Evolutionary conservation across 2,329 filamentous ascomycete species (phyloP), one percentile per base, ranked within the genome.

Genomic region (Nakataea oryzae): DNA sequence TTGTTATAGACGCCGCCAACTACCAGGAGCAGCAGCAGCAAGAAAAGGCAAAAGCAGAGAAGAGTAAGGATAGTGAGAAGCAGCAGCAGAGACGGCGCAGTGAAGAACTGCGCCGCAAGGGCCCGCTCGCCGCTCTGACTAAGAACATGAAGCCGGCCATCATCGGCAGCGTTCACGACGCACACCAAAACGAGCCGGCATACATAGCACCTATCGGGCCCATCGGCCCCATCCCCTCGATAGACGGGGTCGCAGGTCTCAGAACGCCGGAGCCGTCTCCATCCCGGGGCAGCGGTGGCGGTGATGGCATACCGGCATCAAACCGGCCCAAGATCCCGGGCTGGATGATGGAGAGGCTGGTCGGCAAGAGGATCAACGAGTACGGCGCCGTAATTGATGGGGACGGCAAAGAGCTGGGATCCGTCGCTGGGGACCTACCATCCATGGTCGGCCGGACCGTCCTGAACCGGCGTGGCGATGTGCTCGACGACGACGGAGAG

Each of bases 321-420:
- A 74, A 64, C 69, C 75, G 58, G 50, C 70, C 58, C 62, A 62
- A 66, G 2, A 64, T 73, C 3, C 68, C 70, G 2, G 61, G 67
- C 9, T 66, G 64, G 17, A 61, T 70, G n/a, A 72, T 69, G 32
- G 64, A 66, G 11, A 68, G 68, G 24, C 75, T 84, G 27, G 74
- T 76, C 58, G 81, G 79, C 55, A 78, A 78, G 65, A 74, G 68
- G 54, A 74, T 84, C 28, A 79, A 84, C 63, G 81, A 83, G 68
- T 81, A 81, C 58, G 81, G 81, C 61, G 82, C 82, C 68, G 74
- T 84, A 34, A 69, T 83, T 21, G 78, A 79, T 63, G 76, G 74
- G 63, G 73, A 79, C 17, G 80, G 79, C 9, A 77, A 75, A 47
- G 79, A 83, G 3, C 74, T 83, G 3, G 81, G 80, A 41, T 77